Base-by-base conservation (phyloP, 352 stramenopile genomes). In the Phytophthora meadii region DNA sequence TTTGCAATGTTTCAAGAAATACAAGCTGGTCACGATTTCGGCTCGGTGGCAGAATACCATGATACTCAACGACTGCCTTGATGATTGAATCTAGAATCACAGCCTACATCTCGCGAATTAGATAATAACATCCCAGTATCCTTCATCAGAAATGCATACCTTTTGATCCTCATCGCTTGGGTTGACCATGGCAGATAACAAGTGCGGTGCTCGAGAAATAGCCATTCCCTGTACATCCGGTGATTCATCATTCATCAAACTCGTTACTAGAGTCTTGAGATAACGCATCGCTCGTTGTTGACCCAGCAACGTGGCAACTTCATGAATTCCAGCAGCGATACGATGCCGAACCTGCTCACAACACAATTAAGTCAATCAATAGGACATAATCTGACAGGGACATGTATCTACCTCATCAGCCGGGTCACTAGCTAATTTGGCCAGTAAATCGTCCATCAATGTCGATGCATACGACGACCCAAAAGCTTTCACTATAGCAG, bases 51-150 rank as follows among this genome's bases (percentile, higher is more conserved):
- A 94, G 39, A 46, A 89, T 79, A 34, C 74, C 84, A 57, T 93
- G 87, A 44, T 92, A 90, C n/a, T 92, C 84, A 9, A 88, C 69
- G 36, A 92, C 77, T 1, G 83, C 65, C 60, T 91, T 92, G 40
- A 92, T 70, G 15, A 80, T 62, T 2, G 68, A 72, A 28, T 93
- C 87, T 2, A 93, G 28, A 14, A 90, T 73, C 0, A 57, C 54
- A 2, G 49, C 63, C 85, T 93, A 57, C 8, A 41, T 2, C 9
- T 34, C 12, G 9, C 27, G 10, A 12, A 15, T 46, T 30, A 37
- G 4, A 42, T 40, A 10, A 11, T n/a, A 40, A n/a, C 40, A 9
- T 41, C 19, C 22, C 28, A 14, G 14, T n/a, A 47, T 2, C 10
- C 1, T 7, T 24, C 17, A 32, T 39, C 27, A 22, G 15, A 39